phyloP scores from a whole-genome alignment of 306 rosid species.

The Corylus heterophylla region DNA sequence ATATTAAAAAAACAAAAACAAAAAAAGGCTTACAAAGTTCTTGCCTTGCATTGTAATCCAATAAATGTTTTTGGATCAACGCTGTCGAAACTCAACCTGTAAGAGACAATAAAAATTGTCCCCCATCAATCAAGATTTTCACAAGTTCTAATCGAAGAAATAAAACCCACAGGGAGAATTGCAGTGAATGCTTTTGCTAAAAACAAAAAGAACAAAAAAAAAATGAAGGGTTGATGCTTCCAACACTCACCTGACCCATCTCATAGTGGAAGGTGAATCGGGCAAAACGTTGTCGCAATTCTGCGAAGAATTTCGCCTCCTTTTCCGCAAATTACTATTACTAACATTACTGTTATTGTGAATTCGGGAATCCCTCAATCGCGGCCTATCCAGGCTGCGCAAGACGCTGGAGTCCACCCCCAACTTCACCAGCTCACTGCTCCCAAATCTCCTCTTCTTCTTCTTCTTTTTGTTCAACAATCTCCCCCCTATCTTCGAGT shows the following conservation, averaged over 20 bases:
- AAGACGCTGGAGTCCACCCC: slow-evolving; percentile 64
- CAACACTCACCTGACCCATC: slow-evolving; percentile 70
- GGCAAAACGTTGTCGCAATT: slow-evolving; percentile 38
- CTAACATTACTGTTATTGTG: slow-evolving; percentile 19
- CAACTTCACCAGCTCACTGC: slow-evolving; percentile 62
- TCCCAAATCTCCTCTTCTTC: slow-evolving; percentile 54
- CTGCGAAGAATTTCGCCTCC: slow-evolving; percentile 42
- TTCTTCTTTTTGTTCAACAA: slow-evolving; percentile 28
- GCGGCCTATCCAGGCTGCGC: slow-evolving; percentile 50
- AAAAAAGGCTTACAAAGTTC: slow-evolving; percentile 36
- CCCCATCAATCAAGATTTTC: not conserved
- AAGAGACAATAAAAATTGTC: slow-evolving; percentile 26
- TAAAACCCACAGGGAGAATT: not conserved
- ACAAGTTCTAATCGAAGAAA: not conserved
- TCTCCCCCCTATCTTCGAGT: slow-evolving; percentile 22
- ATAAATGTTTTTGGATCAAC: slow-evolving; percentile 70
- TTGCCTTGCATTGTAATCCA: slow-evolving; percentile 95
- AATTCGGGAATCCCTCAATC: slow-evolving; percentile 77
- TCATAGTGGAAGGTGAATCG: slow-evolving; percentile 56
- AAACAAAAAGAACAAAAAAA: not conserved
- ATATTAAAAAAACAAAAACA: not conserved
- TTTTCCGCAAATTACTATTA: slow-evolving; percentile 30
- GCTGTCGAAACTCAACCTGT: slow-evolving; percentile 72
- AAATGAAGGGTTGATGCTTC: not conserved
- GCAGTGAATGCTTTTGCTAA: not conserved